Percentiles rank a stretch among this genome's conserved stretches.
phyloP scores from a whole-genome alignment of 805 yeast species.

The Kregervanrija delftensis region DNA sequence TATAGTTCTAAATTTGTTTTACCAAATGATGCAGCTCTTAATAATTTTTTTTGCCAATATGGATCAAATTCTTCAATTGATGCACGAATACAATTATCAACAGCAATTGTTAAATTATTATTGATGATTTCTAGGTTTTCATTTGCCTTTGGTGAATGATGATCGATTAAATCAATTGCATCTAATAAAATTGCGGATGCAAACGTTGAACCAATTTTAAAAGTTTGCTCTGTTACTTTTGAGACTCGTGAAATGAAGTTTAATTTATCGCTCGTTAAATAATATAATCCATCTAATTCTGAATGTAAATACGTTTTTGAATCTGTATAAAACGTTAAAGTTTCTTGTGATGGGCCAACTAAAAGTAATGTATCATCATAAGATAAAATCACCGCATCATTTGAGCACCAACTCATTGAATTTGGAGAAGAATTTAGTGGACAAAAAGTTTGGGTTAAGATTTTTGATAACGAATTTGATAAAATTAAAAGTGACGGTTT shows the following conservation, averaged over 20 bases:
- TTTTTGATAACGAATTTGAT: too few relatives aligned
- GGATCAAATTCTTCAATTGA: constrained; percentile 74
- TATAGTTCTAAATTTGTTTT: constrained; percentile 52
- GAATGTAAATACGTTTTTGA: constrained; percentile 38
- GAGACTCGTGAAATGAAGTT: constrained; percentile 63
- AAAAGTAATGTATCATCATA: constrained; percentile 56
- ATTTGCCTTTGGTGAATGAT: constrained; percentile 73
- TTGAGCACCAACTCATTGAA: constrained; percentile 73
- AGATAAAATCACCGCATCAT: constrained; percentile 66
- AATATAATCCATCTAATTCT: constrained; percentile 64
- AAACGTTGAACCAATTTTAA: constrained; percentile 76
- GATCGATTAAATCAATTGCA: constrained; percentile 59
- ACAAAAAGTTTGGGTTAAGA: too few relatives aligned
- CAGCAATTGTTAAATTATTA: constrained; percentile 47
- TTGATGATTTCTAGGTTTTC: constrained; percentile 59
- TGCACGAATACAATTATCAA: constrained; percentile 64
- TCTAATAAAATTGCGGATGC: constrained; percentile 80
- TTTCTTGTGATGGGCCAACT: constrained; percentile 62
- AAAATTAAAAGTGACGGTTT: too few relatives aligned
- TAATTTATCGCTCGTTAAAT: constrained; percentile 50
- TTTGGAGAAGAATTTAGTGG: not conserved
- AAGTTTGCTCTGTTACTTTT: constrained; percentile 48
- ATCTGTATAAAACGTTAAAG: constrained; percentile 46
- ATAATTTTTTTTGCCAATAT: constrained; percentile 69
- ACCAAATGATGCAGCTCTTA: constrained; percentile 83